Evolutionary conservation across 2,329 filamentous ascomycete species (phyloP).

Genomic region (Phialocephala sp.): DNA sequence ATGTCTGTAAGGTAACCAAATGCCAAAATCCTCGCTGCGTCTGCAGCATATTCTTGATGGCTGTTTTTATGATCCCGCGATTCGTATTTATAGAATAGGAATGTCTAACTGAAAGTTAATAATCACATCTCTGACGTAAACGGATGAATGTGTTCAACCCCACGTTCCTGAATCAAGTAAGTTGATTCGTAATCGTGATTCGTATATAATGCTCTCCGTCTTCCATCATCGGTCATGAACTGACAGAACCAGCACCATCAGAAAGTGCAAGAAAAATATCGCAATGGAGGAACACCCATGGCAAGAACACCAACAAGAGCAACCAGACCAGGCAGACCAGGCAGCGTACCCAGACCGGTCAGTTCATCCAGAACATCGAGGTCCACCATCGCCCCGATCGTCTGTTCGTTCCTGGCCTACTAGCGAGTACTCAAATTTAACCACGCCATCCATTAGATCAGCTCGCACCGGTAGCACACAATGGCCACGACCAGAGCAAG

Average conservation of each 20-base stretch:
- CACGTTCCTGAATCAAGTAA: too few species aligned
- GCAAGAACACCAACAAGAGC: background rate
- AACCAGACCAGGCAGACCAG: background rate
- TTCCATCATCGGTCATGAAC: too few species aligned
- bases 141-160: too few species aligned
- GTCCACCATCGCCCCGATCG: background rate
- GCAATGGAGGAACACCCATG: background rate
- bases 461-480: background rate
- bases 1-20: too few species aligned
- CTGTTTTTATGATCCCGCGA: too few species aligned
- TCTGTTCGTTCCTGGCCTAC: background rate
- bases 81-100: too few species aligned
- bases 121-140: too few species aligned
- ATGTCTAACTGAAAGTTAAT: too few species aligned
- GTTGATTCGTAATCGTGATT: too few species aligned
- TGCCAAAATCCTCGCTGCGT: too few species aligned
- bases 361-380: background rate
- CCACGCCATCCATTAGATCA: background rate
- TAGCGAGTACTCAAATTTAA: background rate
- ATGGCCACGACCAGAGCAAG: background rate
- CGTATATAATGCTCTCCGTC: too few species aligned
- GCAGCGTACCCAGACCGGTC: background rate
- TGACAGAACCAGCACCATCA: background rate
- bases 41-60: too few species aligned
- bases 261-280: background rate